Evolutionary conservation across 768 basidiomycete genomes (phyloP), one percentile per base, ranked within the genome.

Genomic region (Favolaschia claudopus): DNA sequence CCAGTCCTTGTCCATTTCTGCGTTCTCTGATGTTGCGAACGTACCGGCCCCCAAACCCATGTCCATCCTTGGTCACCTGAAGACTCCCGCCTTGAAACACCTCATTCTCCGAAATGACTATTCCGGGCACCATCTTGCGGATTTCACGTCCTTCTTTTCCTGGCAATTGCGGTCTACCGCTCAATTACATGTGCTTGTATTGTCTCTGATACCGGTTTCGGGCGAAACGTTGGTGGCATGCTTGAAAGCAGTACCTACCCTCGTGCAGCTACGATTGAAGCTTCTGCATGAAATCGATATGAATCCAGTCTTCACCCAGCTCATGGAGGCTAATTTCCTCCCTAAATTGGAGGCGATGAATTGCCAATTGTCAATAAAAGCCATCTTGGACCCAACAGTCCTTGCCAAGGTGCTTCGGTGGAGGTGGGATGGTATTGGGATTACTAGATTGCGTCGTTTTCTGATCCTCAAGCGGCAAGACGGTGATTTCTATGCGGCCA

Each of bases 331-430:
- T 25, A 24, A 42, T 13, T 36, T 57, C 19, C 47, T 57, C n/a
- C 46, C 55, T 5, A 57, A n/a, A 13, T 13, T 58, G 19, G 56
- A 58, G n/a, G n/a, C n/a, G n/a, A n/a, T n/a, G n/a, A n/a, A n/a
- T n/a, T n/a, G n/a, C n/a, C n/a, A n/a, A n/a, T n/a, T n/a, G n/a
- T n/a, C n/a, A n/a, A n/a, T n/a, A n/a, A n/a, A n/a, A n/a, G n/a
- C n/a, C n/a, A n/a, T n/a, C n/a, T n/a, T n/a, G n/a, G n/a, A n/a
- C n/a, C n/a, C n/a, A n/a, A n/a, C n/a, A n/a, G n/a, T n/a, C n/a
- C n/a, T n/a, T n/a, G n/a, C n/a, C n/a, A n/a, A n/a, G n/a, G n/a
- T n/a, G n/a, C n/a, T n/a, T n/a, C n/a, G n/a, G n/a, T n/a, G n/a
- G n/a, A n/a, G n/a, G n/a, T n/a, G n/a, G n/a, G n/a, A n/a, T n/a